phyloP scores from a whole-genome alignment of 2,329 filamentous ascomycete genomes.

The Metarhizium robertsii region DNA sequence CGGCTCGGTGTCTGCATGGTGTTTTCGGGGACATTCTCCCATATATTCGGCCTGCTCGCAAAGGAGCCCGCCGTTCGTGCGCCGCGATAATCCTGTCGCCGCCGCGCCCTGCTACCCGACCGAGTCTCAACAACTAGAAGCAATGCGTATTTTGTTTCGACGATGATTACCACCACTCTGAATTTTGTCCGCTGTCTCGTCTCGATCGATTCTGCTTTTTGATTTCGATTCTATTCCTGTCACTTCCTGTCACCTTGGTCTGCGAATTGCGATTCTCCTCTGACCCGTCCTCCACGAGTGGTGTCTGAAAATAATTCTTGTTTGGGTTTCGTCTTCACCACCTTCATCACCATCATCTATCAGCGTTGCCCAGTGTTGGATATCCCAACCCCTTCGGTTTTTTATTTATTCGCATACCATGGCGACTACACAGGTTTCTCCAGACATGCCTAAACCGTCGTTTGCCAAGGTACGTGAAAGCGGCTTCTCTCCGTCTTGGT shows the following conservation, averaged over 20 bases:
- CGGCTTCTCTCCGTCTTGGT: neutral
- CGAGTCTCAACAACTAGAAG: neutral
- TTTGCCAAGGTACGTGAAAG: constrained; percentile 60
- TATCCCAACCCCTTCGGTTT: constrained; percentile 11
- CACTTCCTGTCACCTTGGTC: constrained; percentile 16
- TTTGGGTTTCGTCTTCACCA: neutral
- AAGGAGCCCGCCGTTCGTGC: neutral
- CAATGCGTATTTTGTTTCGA: constrained; percentile 32
- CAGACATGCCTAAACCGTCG: constrained; percentile 49
- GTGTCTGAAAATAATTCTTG: constrained; percentile 9
- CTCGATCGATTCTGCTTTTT: constrained; percentile 46
- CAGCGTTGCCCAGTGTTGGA: constrained; percentile 13
- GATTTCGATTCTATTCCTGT: constrained; percentile 31
- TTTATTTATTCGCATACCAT: constrained; percentile 21
- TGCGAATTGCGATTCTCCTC: constrained; percentile 3
- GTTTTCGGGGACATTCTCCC: neutral
- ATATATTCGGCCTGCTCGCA: neutral
- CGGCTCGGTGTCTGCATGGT: neutral
- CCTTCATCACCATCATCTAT: neutral
- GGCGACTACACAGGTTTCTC: constrained; percentile 36
- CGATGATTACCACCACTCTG: constrained; percentile 45
- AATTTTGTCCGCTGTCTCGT: constrained; percentile 39
- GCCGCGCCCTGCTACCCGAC: constrained; percentile 2
- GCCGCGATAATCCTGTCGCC: constrained; percentile 3
- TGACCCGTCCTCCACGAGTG: neutral